A percentile compares a stretch with the other conserved stretches of the same genome.
phyloP scores from a whole-genome alignment of 2,329 filamentous ascomycete species.

The Aspergillus fumigatiaffinis region DNA sequence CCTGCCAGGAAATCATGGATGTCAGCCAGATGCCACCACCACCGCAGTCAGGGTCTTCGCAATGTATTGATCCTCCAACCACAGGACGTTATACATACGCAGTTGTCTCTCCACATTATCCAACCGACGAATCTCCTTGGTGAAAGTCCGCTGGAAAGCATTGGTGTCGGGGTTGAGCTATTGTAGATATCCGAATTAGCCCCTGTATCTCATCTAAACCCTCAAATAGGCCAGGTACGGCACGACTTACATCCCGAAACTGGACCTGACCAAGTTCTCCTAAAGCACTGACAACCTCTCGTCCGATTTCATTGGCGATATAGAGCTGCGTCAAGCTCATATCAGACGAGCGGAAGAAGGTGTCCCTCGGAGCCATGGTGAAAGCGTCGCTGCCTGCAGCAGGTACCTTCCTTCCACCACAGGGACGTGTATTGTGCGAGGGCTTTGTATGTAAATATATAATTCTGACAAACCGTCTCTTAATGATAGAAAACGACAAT shows the following conservation, averaged over 20 bases:
- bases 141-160: conserved; percentile 96
- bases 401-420: conserved; percentile 20
- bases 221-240: not conserved
- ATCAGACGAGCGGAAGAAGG: conserved; percentile 98
- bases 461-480: not conserved
- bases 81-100: conserved; percentile 56
- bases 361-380: conserved; percentile 69
- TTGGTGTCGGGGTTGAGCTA: conserved; percentile 90
- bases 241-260: conserved; percentile 80
- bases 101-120: conserved; percentile 98
- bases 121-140: conserved; percentile 91
- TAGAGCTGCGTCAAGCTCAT: conserved; percentile 99
- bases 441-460: conserved; percentile 1
- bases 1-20: conserved; percentile 47
- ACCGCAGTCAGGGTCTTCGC: not conserved
- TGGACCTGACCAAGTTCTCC: conserved; percentile 95
- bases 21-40: conserved; percentile 8
- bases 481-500: conserved; percentile 6
- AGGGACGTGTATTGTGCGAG: conserved; percentile 5
- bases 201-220: conserved; percentile 2
- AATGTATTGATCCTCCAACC: not conserved
- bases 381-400: conserved; percentile 19
- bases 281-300: conserved; percentile 93
- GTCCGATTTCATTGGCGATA: conserved; percentile 96
- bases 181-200: conserved; percentile 16